phyloP scores from a whole-genome alignment of 2,329 filamentous ascomycete species.

The Paracoccidioides lutzii region DNA sequence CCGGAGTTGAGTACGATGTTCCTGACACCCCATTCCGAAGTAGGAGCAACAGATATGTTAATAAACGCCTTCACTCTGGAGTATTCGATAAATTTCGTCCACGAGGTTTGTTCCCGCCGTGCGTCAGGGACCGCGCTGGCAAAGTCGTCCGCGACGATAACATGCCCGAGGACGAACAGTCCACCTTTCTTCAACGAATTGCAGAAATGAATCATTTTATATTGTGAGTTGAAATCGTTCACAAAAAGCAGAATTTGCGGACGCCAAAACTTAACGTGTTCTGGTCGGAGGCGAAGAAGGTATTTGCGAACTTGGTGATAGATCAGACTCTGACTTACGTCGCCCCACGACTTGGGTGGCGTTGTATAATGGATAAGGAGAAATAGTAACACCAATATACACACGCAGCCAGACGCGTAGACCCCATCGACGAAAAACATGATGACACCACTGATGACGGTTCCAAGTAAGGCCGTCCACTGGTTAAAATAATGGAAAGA shows the following conservation, averaged over 20 bases:
- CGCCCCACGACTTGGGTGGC: slow-evolving; percentile 78
- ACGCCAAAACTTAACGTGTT: slow-evolving; percentile 89
- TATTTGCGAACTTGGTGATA: slow-evolving; percentile 85
- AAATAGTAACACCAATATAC: slow-evolving; percentile 63
- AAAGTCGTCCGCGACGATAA: slow-evolving; percentile 78
- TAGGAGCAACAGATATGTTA: slow-evolving; percentile 70
- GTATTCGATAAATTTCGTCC: slow-evolving; percentile 78
- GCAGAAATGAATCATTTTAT: slow-evolving; percentile 77
- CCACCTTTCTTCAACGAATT: slow-evolving; percentile 83
- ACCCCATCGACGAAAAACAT: slow-evolving; percentile 87
- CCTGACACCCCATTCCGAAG: slow-evolving; percentile 70
- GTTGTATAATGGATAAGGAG: slow-evolving; percentile 73
- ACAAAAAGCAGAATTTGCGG: slow-evolving; percentile 76
- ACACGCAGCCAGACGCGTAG: slow-evolving; percentile 64
- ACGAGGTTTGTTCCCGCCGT: slow-evolving; percentile 64
- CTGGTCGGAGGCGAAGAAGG: slow-evolving; percentile 64
- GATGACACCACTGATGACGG: slow-evolving; percentile 60
- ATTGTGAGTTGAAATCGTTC: slow-evolving; percentile 69
- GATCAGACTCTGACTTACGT: slow-evolving; percentile 79
- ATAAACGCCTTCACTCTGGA: slow-evolving; percentile 82
- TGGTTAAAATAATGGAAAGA: slow-evolving; percentile 84
- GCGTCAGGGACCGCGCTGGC: slow-evolving; percentile 65
- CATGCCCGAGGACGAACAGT: slow-evolving; percentile 73
- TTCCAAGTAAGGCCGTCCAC: slow-evolving; percentile 64
- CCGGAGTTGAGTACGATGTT: slow-evolving; percentile 73